These are phyloP conservation scores for Sugiyamaella floridensis DNA, from an alignment of 805 yeast species.

Conservation along the genomic window DNA sequence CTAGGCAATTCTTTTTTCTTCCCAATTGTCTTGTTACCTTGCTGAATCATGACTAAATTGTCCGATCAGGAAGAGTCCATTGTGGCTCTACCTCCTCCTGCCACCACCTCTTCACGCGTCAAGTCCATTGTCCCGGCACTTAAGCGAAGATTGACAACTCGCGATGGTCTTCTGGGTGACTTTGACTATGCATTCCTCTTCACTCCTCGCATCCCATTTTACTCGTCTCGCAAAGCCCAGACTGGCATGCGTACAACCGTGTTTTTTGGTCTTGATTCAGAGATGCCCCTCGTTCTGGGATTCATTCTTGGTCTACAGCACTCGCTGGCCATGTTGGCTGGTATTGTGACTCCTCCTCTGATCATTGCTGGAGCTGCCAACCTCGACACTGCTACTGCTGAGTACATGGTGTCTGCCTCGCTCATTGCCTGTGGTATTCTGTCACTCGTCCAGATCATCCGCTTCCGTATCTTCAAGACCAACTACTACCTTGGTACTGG, in stretches of 20 bases:
- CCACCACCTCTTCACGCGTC: not conserved
- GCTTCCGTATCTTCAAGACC: slow-evolving; percentile 69
- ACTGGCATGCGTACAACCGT: slow-evolving; percentile 32
- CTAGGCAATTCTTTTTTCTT: too few species aligned
- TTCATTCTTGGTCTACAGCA: slow-evolving; percentile 80
- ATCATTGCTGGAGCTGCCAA: slow-evolving; percentile 61
- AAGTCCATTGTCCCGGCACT: not conserved
- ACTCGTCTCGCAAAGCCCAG: slow-evolving; percentile 22
- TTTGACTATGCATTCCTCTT: slow-evolving; percentile 76
- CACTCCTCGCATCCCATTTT: slow-evolving; percentile 73
- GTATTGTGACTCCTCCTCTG: slow-evolving; percentile 78
- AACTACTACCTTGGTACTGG: slow-evolving; percentile 83
- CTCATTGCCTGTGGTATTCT: slow-evolving; percentile 65
- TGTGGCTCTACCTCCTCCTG: slow-evolving; percentile 2
- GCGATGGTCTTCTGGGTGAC: slow-evolving; percentile 79
- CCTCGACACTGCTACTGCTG: slow-evolving; percentile 42
- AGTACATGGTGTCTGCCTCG: slow-evolving; percentile 65
- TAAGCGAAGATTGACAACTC: slow-evolving; percentile 47
- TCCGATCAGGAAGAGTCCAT: not conserved
- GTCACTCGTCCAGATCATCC: slow-evolving; percentile 68
- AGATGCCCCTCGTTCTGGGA: slow-evolving; percentile 76
- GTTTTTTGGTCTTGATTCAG: slow-evolving; percentile 73
- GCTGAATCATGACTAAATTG: not conserved
- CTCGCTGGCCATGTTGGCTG: slow-evolving; percentile 85
- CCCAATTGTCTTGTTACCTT: not conserved